Base-by-base conservation (phyloP, 2,329 filamentous ascomycete species). In the Calycina herbarum region DNA sequence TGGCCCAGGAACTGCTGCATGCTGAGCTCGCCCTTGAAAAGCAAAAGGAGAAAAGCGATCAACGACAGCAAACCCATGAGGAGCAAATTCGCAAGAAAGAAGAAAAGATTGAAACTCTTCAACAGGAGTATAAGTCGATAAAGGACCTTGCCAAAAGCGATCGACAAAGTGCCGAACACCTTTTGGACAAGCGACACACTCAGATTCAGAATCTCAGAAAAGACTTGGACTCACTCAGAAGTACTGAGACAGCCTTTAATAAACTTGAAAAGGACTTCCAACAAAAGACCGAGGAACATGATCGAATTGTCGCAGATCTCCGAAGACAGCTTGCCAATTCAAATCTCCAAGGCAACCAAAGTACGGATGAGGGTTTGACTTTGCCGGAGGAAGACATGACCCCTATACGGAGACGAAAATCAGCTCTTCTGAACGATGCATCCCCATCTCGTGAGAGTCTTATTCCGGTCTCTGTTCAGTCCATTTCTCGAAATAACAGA, bases 141-240 rank as follows among this genome's bases (percentile, higher is more conserved):
- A 84, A 84, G 67, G 79, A 82, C 38, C 80, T 85, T 57, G 82
- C 83, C 20, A 83, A 86, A 67, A 75, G 79, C 5, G 82, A 82
- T 45, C 82, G 85, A n/a, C 77, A 79, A 8, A 85, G 89, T 66
- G 84, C 83, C 3, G 81, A 83, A 70, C 79, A 82, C 17, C 83
- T 87, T 2, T 70, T 88, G 57, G 80, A 83, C 62, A 82, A 82
- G 68, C 85, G 86, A 64, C 85, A 87, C 66, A 78, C 80, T 48
- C 85, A 85, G 74, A 86, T 88, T 66, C 77, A 81, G 8, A 80
- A 83, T 56, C 79, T 89, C 7, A 85, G 84, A 74, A 83, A 82
- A 69, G 82, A 85, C 68, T 74, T 86, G 48, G 79, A 79, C 65
- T 75, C 75, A 0, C 75, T 86, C 2, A 83, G 82, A 71, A 64